Conservation (phyloP, 305 asterid species). For the Caryopteris hybrid region DNA sequence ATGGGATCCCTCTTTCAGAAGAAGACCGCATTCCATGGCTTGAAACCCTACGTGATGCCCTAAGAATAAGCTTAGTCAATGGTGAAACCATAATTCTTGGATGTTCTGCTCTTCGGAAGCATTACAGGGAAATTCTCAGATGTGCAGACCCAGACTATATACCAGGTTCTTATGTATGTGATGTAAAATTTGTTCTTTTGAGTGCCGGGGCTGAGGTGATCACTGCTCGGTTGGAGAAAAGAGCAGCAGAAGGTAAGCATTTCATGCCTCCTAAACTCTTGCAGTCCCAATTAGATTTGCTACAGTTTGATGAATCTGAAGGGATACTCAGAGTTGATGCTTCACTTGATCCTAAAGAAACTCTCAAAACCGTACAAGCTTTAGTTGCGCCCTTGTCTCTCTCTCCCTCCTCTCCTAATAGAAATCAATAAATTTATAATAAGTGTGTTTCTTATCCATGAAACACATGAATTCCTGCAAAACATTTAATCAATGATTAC, state of each 20-base stretch:
- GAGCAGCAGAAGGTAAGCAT: constrained; percentile 73
- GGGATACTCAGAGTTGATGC: constrained; percentile 74
- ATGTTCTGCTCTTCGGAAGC: constrained; percentile 81
- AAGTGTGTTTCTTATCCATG: too few relatives aligned
- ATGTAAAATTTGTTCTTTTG: constrained; percentile 53
- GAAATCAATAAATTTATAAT: not conserved
- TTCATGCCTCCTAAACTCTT: constrained; percentile 86
- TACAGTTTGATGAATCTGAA: constrained; percentile 77
- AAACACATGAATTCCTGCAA: too few relatives aligned
- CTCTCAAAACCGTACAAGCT: constrained; percentile 40
- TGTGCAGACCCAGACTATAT: constrained; percentile 52
- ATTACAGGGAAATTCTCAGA: constrained; percentile 78
- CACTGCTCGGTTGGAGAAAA: constrained; percentile 53
- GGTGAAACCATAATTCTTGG: constrained; percentile 57
- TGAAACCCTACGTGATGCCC: constrained; percentile 53
- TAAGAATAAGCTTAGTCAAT: constrained; percentile 32
- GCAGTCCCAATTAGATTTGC: constrained; percentile 77
- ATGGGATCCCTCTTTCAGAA: constrained; percentile 69
- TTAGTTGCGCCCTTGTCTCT: constrained; percentile 14
- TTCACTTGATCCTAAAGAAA: constrained; percentile 49
- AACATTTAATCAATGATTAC: too few relatives aligned
- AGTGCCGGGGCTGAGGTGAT: constrained; percentile 58
- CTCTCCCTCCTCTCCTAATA: not conserved
- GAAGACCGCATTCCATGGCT: constrained; percentile 96
- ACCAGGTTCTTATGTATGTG: constrained; percentile 28